Percentiles rank a stretch among this genome's conserved stretches.
Evolutionary conservation across 176 grass and related monocot genomes (phyloP).

Genomic region (Avena insularis): DNA sequence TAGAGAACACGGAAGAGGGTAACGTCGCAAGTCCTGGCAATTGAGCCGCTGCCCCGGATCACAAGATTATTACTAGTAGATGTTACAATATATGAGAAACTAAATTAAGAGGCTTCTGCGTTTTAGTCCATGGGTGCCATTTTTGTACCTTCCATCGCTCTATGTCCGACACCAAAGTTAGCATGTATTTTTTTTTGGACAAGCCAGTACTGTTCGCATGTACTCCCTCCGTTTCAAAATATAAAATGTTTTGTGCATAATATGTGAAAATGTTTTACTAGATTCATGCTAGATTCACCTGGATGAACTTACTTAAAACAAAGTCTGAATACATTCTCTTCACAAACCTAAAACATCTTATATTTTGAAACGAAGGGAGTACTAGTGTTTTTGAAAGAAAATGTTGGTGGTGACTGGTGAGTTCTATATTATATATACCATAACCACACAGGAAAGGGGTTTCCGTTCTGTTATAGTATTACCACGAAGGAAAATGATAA

Average conservation of each 20-base stretch:
- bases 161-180: slow-evolving; percentile 32
- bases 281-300: no score
- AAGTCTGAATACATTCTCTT: no score
- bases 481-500: slow-evolving; percentile 20
- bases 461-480: background rate
- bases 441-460: background rate
- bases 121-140: slow-evolving; percentile 44
- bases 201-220: background rate
- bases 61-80: slow-evolving; percentile 33
- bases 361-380: no score
- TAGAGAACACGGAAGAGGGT: slow-evolving; percentile 42
- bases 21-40: slow-evolving; percentile 2
- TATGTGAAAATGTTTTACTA: no score
- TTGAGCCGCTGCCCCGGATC: slow-evolving; percentile 40
- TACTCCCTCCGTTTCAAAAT: no score
- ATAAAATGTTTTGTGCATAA: no score
- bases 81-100: slow-evolving; percentile 37
- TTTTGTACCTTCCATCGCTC: slow-evolving; percentile 47
- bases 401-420: background rate
- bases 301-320: no score
- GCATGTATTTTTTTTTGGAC: slow-evolving; percentile 22
- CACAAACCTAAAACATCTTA: no score
- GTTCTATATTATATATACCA: background rate
- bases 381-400: background rate
- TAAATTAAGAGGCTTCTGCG: slow-evolving; percentile 48